A percentile compares a stretch with the other conserved stretches of the same genome.
These are phyloP conservation scores for Fusarium sp. DNA, from an alignment of 2,329 filamentous ascomycete genomes.

Conservation along the genomic window DNA sequence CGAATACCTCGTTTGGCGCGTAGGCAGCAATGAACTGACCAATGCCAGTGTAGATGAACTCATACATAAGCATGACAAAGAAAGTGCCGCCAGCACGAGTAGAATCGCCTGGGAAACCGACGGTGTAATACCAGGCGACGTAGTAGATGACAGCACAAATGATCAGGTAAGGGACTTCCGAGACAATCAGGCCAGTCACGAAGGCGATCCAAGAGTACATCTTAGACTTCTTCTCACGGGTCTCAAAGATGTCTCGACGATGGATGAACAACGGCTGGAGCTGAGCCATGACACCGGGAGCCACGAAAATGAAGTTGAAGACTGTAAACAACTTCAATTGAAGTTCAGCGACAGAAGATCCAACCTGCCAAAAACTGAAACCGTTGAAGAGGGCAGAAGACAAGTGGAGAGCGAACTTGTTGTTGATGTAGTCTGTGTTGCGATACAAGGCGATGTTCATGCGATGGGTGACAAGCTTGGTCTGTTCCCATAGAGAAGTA, in stretches of 20 bases:
- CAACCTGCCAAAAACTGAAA: conserved; percentile 69
- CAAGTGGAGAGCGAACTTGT: conserved; percentile 68
- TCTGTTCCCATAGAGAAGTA: conserved; percentile 69
- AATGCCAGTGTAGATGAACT: conserved; percentile 68
- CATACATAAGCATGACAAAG: conserved; percentile 67
- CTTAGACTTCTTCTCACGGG: conserved; percentile 59
- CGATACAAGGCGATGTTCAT: conserved; percentile 70
- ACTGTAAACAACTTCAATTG: conserved; percentile 67
- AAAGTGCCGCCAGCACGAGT: conserved; percentile 61
- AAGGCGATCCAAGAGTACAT: conserved; percentile 70
- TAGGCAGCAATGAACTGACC: conserved; percentile 72
- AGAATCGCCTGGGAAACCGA: conserved; percentile 57
- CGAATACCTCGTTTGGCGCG: conserved; percentile 68
- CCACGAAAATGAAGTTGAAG: conserved; percentile 72
- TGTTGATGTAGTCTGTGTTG: conserved; percentile 73
- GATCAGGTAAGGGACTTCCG: conserved; percentile 57
- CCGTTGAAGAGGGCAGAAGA: conserved; percentile 66
- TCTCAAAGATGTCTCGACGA: conserved; percentile 59
- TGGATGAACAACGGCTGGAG: conserved; percentile 60
- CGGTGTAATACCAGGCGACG: conserved; percentile 67
- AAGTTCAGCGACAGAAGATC: conserved; percentile 58
- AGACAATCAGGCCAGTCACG: conserved; percentile 60
- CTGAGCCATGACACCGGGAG: conserved; percentile 62
- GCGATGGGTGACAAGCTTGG: conserved; percentile 70
- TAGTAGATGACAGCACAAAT: conserved; percentile 59